Evolutionary conservation across 2,329 filamentous ascomycete genomes (phyloP), one percentile per base, ranked within the genome.

Genomic region (Neofusicoccum ribis): DNA sequence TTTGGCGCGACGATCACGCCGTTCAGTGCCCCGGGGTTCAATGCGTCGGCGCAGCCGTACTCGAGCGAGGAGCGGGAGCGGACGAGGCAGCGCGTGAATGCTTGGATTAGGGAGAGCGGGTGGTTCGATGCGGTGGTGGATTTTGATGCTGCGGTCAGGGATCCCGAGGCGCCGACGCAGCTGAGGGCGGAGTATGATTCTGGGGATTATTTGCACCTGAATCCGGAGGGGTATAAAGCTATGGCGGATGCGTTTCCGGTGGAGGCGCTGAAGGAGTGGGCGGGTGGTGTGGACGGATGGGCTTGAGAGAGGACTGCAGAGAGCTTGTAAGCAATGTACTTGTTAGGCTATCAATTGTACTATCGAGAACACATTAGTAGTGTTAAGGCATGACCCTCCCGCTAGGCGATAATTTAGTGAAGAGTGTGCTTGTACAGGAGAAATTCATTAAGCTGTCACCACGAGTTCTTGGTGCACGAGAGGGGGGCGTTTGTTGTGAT

Each of bases 1-100:
- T 87, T 89, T 69, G 88, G 80, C 0, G 87, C 85, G 0, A 91
- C 89, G 0, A 89, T 90, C 66, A 90, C 88, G 3, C 88, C 88
- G 0, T 91, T 91, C 68, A 78, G 74, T 8, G 81, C 79, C 8
- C 75, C 76, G 0, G 74, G 77, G 3, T 76, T 73, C 36, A 76
- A 74, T 9, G 74, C 71, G 0, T 12, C 23, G 15, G 66, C 73
- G 43, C 83, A 88, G 73, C 76, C 81, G 31, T 90, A 90, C 70
- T 84, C 84, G 0, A 37, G 63, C 3, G 8, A 7, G 7, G 76
- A 81, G 46, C 76, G 87, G 7, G 88, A 91, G 71, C 74, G 77
- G 69, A 86, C 86, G 1, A 76, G 88, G 54, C 79, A 84, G 69
- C 78, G 78, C 23, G 78, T 91, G 15, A 91, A 91, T 70, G 73